phyloP scores from a whole-genome alignment of 1,284 basidiomycete species.

The Apiotrichum domesticum region DNA sequence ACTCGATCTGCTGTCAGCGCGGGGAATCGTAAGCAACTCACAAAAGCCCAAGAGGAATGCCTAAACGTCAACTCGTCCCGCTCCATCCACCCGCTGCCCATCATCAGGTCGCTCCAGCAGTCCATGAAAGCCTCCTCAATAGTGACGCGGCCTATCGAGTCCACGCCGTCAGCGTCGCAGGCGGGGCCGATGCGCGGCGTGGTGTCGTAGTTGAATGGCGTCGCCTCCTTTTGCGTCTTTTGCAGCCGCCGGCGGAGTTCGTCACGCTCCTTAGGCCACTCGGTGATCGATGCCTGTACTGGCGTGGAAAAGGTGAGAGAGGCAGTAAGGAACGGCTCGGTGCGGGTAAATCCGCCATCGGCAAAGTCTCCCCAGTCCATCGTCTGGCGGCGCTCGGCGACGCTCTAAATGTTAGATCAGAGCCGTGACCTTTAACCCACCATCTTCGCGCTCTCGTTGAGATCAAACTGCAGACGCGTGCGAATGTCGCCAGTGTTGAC shows the following conservation, averaged over 20 bases:
- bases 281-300: conserved; percentile 57
- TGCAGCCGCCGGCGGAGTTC: conserved; percentile 70
- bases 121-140: conserved; percentile 81
- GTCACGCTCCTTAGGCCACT: conserved; percentile 66
- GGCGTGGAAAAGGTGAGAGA: conserved; percentile 76
- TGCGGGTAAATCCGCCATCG: conserved; percentile 63
- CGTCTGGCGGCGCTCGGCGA: conserved; percentile 64
- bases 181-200: conserved; percentile 57
- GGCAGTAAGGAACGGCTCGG: conserved; percentile 63
- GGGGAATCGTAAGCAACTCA: conserved; percentile 47
- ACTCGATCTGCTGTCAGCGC: conserved; percentile 60
- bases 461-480: conserved; percentile 73
- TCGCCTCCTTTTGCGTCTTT: conserved; percentile 71
- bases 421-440: conserved; percentile 49
- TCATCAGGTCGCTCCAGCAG: conserved; percentile 76
- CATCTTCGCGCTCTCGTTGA: conserved; percentile 73
- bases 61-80: conserved; percentile 65
- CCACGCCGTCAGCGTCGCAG: conserved; percentile 30
- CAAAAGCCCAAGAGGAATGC: conserved; percentile 86
- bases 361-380: conserved; percentile 84
- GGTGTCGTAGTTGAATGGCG: conserved; percentile 77
- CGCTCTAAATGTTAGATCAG: conserved; percentile 50
- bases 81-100: conserved; percentile 73
- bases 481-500: conserved; percentile 47
- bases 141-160: conserved; percentile 55